phyloP scores from a whole-genome alignment of 2,329 filamentous ascomycete genomes.

The Chaetothyriales sp. region DNA sequence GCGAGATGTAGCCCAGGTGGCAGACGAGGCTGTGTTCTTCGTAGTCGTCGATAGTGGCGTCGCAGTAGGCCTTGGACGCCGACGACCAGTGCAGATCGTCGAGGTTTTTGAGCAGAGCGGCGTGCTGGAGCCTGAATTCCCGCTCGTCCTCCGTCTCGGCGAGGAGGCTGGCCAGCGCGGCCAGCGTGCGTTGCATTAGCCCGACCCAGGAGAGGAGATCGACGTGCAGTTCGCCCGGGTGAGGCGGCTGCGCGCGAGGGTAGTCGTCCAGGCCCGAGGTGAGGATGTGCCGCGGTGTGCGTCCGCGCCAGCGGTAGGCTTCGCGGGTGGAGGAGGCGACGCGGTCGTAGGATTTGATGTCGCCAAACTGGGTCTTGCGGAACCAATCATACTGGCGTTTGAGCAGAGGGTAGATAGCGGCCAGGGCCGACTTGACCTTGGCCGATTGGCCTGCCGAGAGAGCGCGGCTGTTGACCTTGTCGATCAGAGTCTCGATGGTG shows the following conservation, averaged over 20 bases:
- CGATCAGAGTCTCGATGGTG: conserved; percentile 69
- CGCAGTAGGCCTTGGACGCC: conserved; percentile 70
- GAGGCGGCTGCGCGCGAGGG: conserved; percentile 80
- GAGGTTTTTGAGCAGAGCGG: conserved; percentile 71
- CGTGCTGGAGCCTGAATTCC: conserved; percentile 57
- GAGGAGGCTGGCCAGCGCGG: conserved; percentile 64
- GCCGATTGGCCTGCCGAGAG: conserved; percentile 15
- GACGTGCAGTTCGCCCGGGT: conserved; percentile 88
- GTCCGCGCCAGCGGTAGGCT: conserved; percentile 87
- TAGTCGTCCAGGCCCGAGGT: conserved; percentile 95
- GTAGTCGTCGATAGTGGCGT: conserved; percentile 87
- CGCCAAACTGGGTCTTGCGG: conserved; percentile 76
- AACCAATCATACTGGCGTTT: conserved; percentile 92
- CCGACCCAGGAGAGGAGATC: conserved; percentile 95
- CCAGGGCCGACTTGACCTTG: conserved; percentile 33
- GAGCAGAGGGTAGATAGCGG: conserved; percentile 69
- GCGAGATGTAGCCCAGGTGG: conserved; percentile 89
- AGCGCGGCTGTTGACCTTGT: conserved; percentile 49
- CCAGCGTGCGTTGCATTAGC: conserved; percentile 81
- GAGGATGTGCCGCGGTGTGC: conserved; percentile 72
- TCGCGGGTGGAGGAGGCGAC: conserved; percentile 80
- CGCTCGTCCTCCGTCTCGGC: conserved; percentile 61
- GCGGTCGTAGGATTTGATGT: conserved; percentile 82
- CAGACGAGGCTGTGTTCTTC: conserved; percentile 83
- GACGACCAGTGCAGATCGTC: conserved; percentile 89